Evolutionary conservation across 2,329 filamentous ascomycete genomes (phyloP), one percentile per base, ranked within the genome.

Genomic region (Ophiostoma quercus): DNA sequence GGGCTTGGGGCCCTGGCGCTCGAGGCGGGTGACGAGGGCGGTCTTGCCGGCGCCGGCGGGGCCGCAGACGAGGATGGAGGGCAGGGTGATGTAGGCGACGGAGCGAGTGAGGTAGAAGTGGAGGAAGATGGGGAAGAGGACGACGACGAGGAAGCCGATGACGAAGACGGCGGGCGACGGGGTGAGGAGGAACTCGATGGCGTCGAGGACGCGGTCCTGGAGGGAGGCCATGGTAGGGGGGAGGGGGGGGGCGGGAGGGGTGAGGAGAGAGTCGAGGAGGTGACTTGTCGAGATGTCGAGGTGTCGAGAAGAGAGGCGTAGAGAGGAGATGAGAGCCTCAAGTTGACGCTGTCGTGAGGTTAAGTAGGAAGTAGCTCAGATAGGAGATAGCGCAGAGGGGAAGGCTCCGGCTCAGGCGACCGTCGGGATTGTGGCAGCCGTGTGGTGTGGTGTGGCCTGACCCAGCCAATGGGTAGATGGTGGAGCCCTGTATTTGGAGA

Each of bases 11-110:
- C 79, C 76, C 75, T 85, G 85, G 74, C 85, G 84, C 79, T 89
- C 85, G 75, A 88, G 83, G 74, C 95, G 84, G 29, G 92, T 93
- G n/a, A 93, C 81, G 43, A 98, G 87, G 9, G 91, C 86, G 0
- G 95, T 98, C 83, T 98, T 99, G 76, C 95, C 95, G 67, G 88
- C 86, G 73, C 89, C 91, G 70, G 89, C 89, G 19, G 94, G 92
- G 0, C 95, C 95, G 67, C 94, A 78, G 62, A 97, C 85, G 11
- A 97, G 82, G 72, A 98, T 88, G 8, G 90, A 90, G 67, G 94
- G 92, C 34, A 91, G 85, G 16, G 83, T 84, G 51, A 87, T 87
- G 75, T 90, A 89, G 16, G 88, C 85, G 54, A 85, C 85, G 67
- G 87, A 84, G 69, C 85, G 86, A 78, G 92, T 88, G 77, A 97